phyloP scores from a whole-genome alignment of 148 eudicot genomes.

The Fagopyrum homotropicum region DNA sequence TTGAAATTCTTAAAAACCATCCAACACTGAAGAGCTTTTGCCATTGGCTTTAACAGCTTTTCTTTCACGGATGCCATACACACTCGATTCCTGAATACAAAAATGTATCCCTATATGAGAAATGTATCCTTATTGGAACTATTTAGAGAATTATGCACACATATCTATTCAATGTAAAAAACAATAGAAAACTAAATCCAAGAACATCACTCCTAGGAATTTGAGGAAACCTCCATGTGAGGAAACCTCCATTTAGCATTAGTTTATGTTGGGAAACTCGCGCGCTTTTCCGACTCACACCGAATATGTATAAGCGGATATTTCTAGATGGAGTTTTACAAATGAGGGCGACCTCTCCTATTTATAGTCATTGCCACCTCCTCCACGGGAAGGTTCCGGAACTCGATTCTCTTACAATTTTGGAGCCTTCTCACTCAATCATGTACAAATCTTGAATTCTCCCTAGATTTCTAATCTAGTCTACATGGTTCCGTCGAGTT shows the following conservation, averaged over 20 bases:
- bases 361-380: too few relatives aligned
- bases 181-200: not conserved
- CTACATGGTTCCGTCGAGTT: too few relatives aligned
- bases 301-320: not conserved
- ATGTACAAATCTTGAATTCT: too few relatives aligned
- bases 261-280: too few relatives aligned
- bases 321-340: not conserved
- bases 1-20: constrained; percentile 41
- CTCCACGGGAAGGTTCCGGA: too few relatives aligned
- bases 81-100: constrained; percentile 21
- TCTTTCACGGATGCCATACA: constrained; percentile 7
- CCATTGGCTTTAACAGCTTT: constrained; percentile 16
- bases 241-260: too few relatives aligned
- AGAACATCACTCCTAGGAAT: not conserved
- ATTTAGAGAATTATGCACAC: not conserved
- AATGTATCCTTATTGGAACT: not conserved
- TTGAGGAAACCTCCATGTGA: too few relatives aligned
- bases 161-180: not conserved
- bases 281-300: too few relatives aligned
- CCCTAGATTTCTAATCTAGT: too few relatives aligned
- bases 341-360: too few relatives aligned
- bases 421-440: too few relatives aligned
- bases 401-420: too few relatives aligned
- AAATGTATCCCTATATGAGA: not conserved
- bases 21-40: constrained; percentile 19